Base-by-base conservation (phyloP, 192 early-diverging fungal genomes). In the Coemansia sp. region DNA sequence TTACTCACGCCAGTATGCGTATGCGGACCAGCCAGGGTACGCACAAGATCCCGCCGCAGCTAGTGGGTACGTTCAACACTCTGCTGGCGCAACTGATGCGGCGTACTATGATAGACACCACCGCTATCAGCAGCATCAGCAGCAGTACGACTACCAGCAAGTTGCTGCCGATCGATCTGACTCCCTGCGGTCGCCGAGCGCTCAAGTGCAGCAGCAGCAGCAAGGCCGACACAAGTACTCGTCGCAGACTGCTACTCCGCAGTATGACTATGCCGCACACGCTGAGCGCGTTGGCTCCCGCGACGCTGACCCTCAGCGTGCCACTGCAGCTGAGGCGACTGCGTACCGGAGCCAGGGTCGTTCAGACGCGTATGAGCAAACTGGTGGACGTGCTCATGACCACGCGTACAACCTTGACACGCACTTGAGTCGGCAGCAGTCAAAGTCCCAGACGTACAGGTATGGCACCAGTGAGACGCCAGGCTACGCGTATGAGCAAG, bases 1-100 rank as follows among this genome's bases (percentile, higher is more conserved):
- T 65, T 80, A 80, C 56, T 64, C 70, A 15, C 43, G 65, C 18
- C 73, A 56, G 39, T 69, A 74, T 53, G 58, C 35, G 11, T 39
- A 59, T 38, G 37, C 58, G 4, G 39, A 20, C 58, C 58, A 59
- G 3, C 35, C 34, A 8, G 58, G 18, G 2, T 59, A 59, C 24
- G 37, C 58, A 0, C 58, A 24, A 13, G 65, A 62, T n/a, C 44
- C 62, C 29, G 44, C 24, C 4, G 37, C 38, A 32, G 58, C 65
- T 20, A 29, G 18, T 18, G 47, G 22, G 18, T 73, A 73, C 20
- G 65, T 16, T 12, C 71, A 67, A 32, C 65, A 67, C 6, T 40
- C 60, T 24, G 22, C 43, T 32, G 40, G 34, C 4, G 49, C 50
- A 18, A 11, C 49, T 20, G 71, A 47, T 37, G 55, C 44, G 2